These are phyloP conservation scores for Globisporangium splendens DNA, from an alignment of 352 stramenopile species.

Conservation along the genomic window DNA sequence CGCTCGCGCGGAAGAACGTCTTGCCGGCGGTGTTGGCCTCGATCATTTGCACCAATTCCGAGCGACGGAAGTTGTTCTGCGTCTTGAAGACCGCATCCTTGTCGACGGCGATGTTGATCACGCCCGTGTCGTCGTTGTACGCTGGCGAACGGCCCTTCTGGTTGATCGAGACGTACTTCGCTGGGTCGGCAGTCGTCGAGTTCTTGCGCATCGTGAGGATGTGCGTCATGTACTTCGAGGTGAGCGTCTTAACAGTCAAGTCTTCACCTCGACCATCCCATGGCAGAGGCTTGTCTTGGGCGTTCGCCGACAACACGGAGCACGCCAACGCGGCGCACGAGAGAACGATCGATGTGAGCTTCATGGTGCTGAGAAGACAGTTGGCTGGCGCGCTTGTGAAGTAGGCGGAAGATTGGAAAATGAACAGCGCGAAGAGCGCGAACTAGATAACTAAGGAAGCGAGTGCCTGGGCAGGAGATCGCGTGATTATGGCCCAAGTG, in stretches of 20 bases:
- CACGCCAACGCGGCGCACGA: conserved; percentile 23
- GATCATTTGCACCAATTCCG: conserved; percentile 63
- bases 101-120: conserved; percentile 53
- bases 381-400: no score
- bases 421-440: no score
- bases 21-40: conserved; percentile 28
- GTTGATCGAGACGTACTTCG: conserved; percentile 49
- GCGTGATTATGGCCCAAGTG: no score
- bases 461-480: no score
- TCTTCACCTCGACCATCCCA: conserved; percentile 55
- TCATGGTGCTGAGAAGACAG: conserved; percentile 12
- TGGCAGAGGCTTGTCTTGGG: conserved; percentile 32
- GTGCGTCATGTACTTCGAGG: conserved; percentile 55
- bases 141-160: conserved; percentile 37
- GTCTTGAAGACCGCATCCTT: conserved; percentile 41
- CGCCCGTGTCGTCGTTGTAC: conserved; percentile 60
- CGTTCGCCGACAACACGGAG: conserved; percentile 13
- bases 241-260: conserved; percentile 50
- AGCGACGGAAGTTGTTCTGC: conserved; percentile 63
- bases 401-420: no score
- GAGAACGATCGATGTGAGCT: conserved; percentile 25
- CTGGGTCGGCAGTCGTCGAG: conserved; percentile 28
- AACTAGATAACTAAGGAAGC: no score
- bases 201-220: conserved; percentile 63
- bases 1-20: conserved; percentile 60